A percentile compares a stretch with the other conserved stretches of the same genome.
Conservation (phyloP, 805 yeast species). For the Starmerella etchellsii region DNA sequence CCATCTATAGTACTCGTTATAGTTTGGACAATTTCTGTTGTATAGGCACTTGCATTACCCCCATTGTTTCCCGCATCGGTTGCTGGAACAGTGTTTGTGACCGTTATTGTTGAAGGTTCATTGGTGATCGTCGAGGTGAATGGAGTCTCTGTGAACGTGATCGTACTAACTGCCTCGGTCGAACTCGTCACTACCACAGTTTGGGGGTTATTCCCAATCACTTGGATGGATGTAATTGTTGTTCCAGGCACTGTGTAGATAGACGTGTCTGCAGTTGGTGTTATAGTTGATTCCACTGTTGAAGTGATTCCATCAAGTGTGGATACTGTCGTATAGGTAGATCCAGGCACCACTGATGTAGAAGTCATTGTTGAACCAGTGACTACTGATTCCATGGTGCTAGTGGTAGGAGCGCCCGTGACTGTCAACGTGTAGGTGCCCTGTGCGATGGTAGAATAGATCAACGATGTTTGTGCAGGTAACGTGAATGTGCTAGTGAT, state of each 20-base stretch:
- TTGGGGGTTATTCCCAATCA: conserved; percentile 11
- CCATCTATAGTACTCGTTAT: conserved; percentile 2
- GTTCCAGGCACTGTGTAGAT: conserved; percentile 3
- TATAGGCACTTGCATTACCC: neutral
- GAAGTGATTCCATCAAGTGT: conserved; percentile 4
- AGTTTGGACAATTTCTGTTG: neutral
- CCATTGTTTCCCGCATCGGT: neutral
- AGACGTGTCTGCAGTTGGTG: conserved; percentile 2
- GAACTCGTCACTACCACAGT: conserved; percentile 2
- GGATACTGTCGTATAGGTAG: conserved; percentile 4
- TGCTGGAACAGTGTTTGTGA: conserved; percentile 7
- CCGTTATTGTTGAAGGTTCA: conserved; percentile 3
- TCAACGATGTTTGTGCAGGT: conserved; percentile 9
- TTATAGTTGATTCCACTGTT: conserved; percentile 8
- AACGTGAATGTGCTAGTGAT: conserved; percentile 1
- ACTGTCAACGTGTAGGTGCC: conserved; percentile 9
- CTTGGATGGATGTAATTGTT: conserved; percentile 5
- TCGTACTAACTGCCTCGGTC: neutral
- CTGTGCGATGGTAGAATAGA: conserved; percentile 7
- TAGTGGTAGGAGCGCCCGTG: conserved; percentile 2
- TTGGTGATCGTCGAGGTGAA: conserved; percentile 1
- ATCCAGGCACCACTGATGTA: conserved; percentile 6
- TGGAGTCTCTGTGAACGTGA: conserved; percentile 3
- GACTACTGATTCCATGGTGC: conserved; percentile 6
- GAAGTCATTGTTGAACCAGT: conserved; percentile 1